These are phyloP conservation scores for Globisporangium heterothallicum DNA, from an alignment of 352 stramenopile species.

Conservation along the genomic window DNA sequence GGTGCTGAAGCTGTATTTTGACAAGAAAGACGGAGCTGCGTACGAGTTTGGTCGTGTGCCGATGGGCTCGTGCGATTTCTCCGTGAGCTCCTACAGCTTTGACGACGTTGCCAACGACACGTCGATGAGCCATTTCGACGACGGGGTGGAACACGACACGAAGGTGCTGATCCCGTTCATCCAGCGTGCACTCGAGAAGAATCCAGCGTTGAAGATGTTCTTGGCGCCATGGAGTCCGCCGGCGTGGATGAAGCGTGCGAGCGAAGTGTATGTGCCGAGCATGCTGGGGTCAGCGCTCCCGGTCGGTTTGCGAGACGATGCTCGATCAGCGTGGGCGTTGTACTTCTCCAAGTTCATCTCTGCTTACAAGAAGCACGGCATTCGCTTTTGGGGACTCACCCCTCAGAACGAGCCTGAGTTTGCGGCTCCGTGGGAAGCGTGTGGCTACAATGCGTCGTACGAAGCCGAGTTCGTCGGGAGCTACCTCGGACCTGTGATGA, in stretches of 20 bases:
- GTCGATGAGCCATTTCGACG: conserved; percentile 70
- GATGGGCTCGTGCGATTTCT: conserved; percentile 91
- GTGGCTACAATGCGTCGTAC: conserved; percentile 41
- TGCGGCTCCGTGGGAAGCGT: conserved; percentile 68
- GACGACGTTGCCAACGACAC: conserved; percentile 75
- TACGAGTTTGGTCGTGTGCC: conserved; percentile 89
- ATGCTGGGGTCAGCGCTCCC: conserved; percentile 57
- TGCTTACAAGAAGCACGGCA: conserved; percentile 81
- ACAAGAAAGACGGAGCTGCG: conserved; percentile 60
- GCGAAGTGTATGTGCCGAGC: conserved; percentile 43
- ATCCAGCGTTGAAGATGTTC: conserved; percentile 80
- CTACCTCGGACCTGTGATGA: conserved; percentile 79
- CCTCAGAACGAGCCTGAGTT: conserved; percentile 90
- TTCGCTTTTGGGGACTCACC: conserved; percentile 86
- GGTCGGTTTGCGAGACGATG: conserved; percentile 41
- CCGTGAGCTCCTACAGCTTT: conserved; percentile 80
- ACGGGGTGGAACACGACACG: conserved; percentile 68
- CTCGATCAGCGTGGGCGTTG: conserved; percentile 71
- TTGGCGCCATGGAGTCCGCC: conserved; percentile 85
- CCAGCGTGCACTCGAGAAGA: conserved; percentile 52
- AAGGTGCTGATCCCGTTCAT: conserved; percentile 83
- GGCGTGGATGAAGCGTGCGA: conserved; percentile 75
- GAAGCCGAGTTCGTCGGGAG: conserved; percentile 79
- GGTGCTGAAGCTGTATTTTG: conserved; percentile 86
- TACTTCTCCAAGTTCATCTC: conserved; percentile 92